Percentiles rank a stretch among this genome's conserved stretches.
These are phyloP conservation scores for Cinnamomum micranthum DNA, from an alignment of 164 flowering plant species.

Conservation along the genomic window DNA sequence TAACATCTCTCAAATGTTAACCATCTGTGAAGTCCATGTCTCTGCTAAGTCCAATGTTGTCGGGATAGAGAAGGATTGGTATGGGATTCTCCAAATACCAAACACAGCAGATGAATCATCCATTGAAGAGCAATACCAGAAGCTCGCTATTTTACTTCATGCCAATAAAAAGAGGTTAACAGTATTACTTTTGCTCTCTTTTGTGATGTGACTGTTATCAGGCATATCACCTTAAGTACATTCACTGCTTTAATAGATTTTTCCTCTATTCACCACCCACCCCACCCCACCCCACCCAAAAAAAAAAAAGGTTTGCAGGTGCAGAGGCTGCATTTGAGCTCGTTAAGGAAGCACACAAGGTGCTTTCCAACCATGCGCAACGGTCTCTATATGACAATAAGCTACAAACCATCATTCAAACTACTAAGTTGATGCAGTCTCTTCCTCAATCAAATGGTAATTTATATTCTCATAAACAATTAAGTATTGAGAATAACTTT, in stretches of 20 bases:
- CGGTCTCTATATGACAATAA: constrained; percentile 47
- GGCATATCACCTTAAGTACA: too few species aligned
- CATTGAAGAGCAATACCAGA: constrained; percentile 73
- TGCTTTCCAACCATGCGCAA: constrained; percentile 46
- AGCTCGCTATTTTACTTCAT: constrained; percentile 70
- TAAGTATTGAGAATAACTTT: constrained; percentile 17
- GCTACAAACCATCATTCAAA: constrained; percentile 13
- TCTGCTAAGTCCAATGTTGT: constrained; percentile 42
- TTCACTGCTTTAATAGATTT: too few species aligned
- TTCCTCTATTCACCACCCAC: constrained; percentile 8
- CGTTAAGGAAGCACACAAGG: constrained; percentile 70
- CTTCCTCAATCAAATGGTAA: constrained; percentile 3
- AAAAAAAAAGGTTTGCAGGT: constrained; percentile 34
- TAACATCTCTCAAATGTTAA: constrained; percentile 55
- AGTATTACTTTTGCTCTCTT: too few species aligned
- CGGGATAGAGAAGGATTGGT: constrained; percentile 71
- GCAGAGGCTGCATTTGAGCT: constrained; percentile 87
- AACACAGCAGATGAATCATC: constrained; percentile 56
- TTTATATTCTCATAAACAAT: constrained; percentile 14
- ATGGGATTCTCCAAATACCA: constrained; percentile 63
- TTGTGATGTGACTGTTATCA: too few species aligned
- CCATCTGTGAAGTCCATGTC: constrained; percentile 81
- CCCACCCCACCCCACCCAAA: too few species aligned
- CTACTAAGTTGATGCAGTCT: neutral
- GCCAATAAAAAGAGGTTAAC: constrained; percentile 69